Percentiles rank a stretch among this genome's conserved stretches.
Conservation (phyloP, 208 protist genomes). For the Trypanosoma scelopori region DNA sequence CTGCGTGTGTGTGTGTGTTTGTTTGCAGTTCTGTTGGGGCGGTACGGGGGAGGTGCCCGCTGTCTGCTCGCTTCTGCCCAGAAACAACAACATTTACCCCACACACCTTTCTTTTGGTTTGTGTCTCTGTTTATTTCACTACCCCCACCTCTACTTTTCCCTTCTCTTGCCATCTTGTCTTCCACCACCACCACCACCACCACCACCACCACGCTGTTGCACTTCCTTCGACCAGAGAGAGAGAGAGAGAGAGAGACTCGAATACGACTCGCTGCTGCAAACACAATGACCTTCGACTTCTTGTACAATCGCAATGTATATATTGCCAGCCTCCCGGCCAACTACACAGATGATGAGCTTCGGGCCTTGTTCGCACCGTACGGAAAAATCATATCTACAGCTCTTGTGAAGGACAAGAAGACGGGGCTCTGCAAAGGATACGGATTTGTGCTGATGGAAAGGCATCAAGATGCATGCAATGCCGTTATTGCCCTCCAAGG, state of each 20-base stretch:
- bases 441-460: slow-evolving; percentile 82
- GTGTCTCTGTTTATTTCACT: not conserved
- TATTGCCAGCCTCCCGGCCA: slow-evolving; percentile 64
- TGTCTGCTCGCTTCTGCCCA: too few relatives aligned
- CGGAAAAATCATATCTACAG: slow-evolving; percentile 63
- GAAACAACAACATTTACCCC: too few relatives aligned
- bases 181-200: too few relatives aligned
- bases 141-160: not conserved
- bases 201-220: not conserved
- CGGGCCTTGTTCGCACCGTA: slow-evolving; percentile 61
- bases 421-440: slow-evolving; percentile 71
- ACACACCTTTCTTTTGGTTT: too few relatives aligned
- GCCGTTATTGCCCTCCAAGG: slow-evolving; percentile 66
- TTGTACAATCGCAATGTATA: slow-evolving; percentile 79
- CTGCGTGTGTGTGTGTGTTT: slow-evolving; percentile 3
- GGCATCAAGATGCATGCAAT: slow-evolving; percentile 41
- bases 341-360: slow-evolving; percentile 68
- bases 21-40: slow-evolving; percentile 3
- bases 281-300: slow-evolving; percentile 53
- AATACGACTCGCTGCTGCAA: not conserved
- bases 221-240: too few relatives aligned
- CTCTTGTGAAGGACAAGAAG: slow-evolving; percentile 72
- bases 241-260: too few relatives aligned
- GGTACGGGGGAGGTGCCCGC: too few relatives aligned
- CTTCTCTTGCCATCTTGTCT: slow-evolving; percentile 7